Evolutionary conservation across 768 basidiomycete genomes (phyloP).

Genomic region (Leccinum boreale): DNA sequence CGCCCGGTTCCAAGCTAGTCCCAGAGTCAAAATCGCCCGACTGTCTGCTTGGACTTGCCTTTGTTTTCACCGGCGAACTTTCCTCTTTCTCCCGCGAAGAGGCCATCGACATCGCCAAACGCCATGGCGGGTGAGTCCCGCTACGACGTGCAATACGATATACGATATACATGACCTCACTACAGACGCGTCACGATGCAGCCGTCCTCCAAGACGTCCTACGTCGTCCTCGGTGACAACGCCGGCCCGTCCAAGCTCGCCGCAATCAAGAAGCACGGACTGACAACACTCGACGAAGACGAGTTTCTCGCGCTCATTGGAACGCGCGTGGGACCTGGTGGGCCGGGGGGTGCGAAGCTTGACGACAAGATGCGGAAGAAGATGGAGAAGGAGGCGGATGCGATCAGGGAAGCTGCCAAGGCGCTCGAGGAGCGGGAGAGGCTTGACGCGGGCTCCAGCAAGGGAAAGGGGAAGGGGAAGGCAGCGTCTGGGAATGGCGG

Average conservation of each 20-base stretch:
- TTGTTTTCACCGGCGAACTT: slow-evolving; percentile 96
- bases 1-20: slow-evolving; percentile 54
- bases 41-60: slow-evolving; percentile 79
- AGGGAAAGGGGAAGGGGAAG: slow-evolving; percentile 3
- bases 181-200: slow-evolving; percentile 80
- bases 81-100: slow-evolving; percentile 86
- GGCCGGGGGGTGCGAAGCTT: slow-evolving; percentile 36
- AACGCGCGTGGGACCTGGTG: slow-evolving; percentile 52
- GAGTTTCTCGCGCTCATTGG: slow-evolving; percentile 81
- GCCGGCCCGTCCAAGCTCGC: slow-evolving; percentile 89
- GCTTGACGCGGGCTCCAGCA: slow-evolving; percentile 37
- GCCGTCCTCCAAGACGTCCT: slow-evolving; percentile 88
- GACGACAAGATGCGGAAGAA: slow-evolving; percentile 84
- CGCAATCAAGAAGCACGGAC: slow-evolving; percentile 75
- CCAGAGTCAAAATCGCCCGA: slow-evolving; percentile 75
- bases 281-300: slow-evolving; percentile 82
- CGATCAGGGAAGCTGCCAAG: slow-evolving; percentile 67
- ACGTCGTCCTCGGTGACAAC: slow-evolving; percentile 82
- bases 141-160: background rate
- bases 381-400: slow-evolving; percentile 74
- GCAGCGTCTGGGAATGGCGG: slow-evolving; percentile 7
- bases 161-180: background rate
- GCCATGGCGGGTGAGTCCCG: slow-evolving; percentile 77
- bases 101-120: slow-evolving; percentile 83
- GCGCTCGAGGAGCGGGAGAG: slow-evolving; percentile 78